phyloP scores from a whole-genome alignment of 140 eudicot species.

The Stevia rebaudiana region DNA sequence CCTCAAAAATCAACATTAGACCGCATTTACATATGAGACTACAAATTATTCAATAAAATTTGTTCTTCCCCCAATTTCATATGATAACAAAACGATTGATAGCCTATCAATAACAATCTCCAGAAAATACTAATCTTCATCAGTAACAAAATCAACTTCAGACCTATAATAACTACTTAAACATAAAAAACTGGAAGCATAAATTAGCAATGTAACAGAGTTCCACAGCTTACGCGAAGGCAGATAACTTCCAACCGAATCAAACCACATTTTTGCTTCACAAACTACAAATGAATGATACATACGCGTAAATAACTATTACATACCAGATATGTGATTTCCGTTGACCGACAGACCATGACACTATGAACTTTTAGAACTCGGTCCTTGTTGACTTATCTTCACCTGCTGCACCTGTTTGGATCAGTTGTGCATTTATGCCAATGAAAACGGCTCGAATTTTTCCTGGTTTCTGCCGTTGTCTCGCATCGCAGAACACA shows the following conservation, averaged over 20 bases:
- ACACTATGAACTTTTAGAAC: too few species aligned
- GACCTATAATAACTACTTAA: neutral
- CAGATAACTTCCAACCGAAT: conserved; percentile 54
- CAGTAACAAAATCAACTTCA: conserved; percentile 5
- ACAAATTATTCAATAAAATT: neutral
- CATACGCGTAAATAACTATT: too few species aligned
- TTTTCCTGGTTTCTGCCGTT: too few species aligned
- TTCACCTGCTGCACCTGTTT: too few species aligned
- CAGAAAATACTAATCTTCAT: neutral
- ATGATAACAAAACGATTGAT: neutral
- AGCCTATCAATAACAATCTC: conserved; percentile 4
- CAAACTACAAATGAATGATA: too few species aligned
- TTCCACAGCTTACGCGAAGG: conserved; percentile 68
- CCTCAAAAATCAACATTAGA: conserved; percentile 23
- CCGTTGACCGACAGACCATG: too few species aligned
- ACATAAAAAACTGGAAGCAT: neutral
- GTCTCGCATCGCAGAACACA: too few species aligned
- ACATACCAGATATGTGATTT: too few species aligned
- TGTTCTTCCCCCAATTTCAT: neutral
- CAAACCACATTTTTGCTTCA: conserved; percentile 75
- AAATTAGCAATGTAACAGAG: conserved; percentile 6
- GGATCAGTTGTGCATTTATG: too few species aligned
- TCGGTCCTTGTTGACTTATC: too few species aligned
- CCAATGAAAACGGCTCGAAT: too few species aligned
- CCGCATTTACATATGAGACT: neutral